Base-by-base conservation (phyloP, 305 asterid genomes). In the Fraxinus baroniana region DNA sequence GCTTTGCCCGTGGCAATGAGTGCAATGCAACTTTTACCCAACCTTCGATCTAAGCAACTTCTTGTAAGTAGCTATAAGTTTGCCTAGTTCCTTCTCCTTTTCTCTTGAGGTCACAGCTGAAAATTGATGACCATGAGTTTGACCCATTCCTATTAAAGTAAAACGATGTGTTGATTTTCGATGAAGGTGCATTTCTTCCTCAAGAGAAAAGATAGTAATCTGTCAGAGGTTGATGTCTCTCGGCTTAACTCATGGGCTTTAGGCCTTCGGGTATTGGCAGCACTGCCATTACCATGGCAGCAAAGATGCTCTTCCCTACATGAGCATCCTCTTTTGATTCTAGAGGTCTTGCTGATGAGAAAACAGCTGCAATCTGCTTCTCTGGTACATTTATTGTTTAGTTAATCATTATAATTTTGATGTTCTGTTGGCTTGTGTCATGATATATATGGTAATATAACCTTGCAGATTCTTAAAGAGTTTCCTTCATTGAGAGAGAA, bases 1-100 rank as follows among this genome's bases (percentile, higher is more conserved):
- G 98, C 98, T 87, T 87, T 96, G 86, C 97, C 99, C 52, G 99
- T 94, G 85, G 99, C 99, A 84, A 94, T 96, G 90, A 91, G 98
- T 86, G 98, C 99, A 83, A 96, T 96, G 99, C 98, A 96, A 90
- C 98, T 93, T 85, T 87, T 96, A 89, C 99, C 99, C 84, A 91
- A 92, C 82, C 97, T 96, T 82, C 91, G 97, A 82, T 93, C 99
- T 85, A 96, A 96, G 86, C 99, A 96, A 94, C 97, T 96, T 85
- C 98, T 96, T 83, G 99, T 96, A 92, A 77, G 95, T 90, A 76
- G 76, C 79, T 80, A 79, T 5, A 71, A 71, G 75, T 71, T 71
- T 17, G 8, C 39, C 75, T 46, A 77, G 76, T 85, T 82, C 68
- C 60, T 85, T 79, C 74, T 41, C 41, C 12, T 87, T 26, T 81